A percentile compares a stretch with the other conserved stretches of the same genome.
phyloP scores from a whole-genome alignment of 371 early-diverging fungal species.

The Mortierella sp. region DNA sequence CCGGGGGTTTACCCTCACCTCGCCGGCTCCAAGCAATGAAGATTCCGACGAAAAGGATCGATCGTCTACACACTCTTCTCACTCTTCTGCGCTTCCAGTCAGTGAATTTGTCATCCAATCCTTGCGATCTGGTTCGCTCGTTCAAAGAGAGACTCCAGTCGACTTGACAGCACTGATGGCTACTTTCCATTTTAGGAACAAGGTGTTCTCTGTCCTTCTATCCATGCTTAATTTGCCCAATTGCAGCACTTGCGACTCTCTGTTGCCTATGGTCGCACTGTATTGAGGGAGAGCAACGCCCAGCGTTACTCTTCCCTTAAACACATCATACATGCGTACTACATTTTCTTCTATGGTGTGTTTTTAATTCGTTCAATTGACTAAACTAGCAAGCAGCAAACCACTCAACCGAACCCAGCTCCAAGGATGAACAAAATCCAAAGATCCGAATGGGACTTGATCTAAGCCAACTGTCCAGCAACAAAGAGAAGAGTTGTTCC shows the following conservation, averaged over 20 bases:
- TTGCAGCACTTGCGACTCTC: background rate
- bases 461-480: slow-evolving; percentile 6
- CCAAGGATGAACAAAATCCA: background rate
- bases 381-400: background rate
- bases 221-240: background rate
- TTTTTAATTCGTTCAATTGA: slow-evolving; percentile 16
- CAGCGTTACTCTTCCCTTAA: background rate
- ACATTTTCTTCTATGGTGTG: slow-evolving; percentile 9
- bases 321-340: background rate
- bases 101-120: too few relatives aligned
- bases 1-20: too few relatives aligned
- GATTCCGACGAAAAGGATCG: too few relatives aligned
- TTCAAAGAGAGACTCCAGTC: too few relatives aligned
- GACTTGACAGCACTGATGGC: too few relatives aligned
- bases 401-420: background rate
- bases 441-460: background rate
- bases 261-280: background rate
- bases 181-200: too few relatives aligned
- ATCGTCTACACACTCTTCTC: too few relatives aligned
- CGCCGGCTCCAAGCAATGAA: too few relatives aligned
- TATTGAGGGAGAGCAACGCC: background rate
- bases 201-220: too few relatives aligned
- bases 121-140: too few relatives aligned
- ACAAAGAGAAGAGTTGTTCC: slow-evolving; percentile 5
- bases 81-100: too few relatives aligned